These are phyloP conservation scores for Chimonanthus salicifolius DNA, from an alignment of 164 flowering plant species.

Conservation along the genomic window DNA sequence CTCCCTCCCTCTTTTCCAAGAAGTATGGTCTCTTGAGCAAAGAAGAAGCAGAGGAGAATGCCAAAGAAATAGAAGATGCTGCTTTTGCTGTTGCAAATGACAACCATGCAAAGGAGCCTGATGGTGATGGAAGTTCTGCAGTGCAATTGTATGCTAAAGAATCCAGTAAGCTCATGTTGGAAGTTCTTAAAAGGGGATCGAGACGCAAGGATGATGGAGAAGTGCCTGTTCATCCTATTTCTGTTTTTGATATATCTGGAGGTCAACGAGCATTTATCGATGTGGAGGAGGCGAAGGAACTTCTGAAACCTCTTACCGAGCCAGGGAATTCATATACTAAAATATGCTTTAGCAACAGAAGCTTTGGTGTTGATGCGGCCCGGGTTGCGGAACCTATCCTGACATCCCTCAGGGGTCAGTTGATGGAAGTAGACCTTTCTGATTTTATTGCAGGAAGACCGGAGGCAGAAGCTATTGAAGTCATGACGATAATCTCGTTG, in stretches of 20 bases:
- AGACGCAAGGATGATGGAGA: slow-evolving; percentile 22
- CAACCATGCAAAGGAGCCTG: slow-evolving; percentile 74
- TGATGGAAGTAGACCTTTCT: slow-evolving; percentile 78
- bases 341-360: slow-evolving; percentile 89
- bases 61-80: slow-evolving; percentile 60
- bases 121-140: slow-evolving; percentile 94
- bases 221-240: slow-evolving; percentile 16
- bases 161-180: slow-evolving; percentile 78
- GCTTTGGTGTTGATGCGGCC: slow-evolving; percentile 80
- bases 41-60: slow-evolving; percentile 75
- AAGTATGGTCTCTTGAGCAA: slow-evolving; percentile 54
- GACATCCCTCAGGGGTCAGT: slow-evolving; percentile 54
- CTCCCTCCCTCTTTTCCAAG: slow-evolving; percentile 61
- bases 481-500: slow-evolving; percentile 64
- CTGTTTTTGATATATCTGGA: slow-evolving; percentile 68
- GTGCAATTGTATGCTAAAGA: slow-evolving; percentile 92
- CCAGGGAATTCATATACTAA: slow-evolving; percentile 57
- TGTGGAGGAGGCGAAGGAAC: slow-evolving; percentile 68
- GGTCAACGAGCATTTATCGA: slow-evolving; percentile 69
- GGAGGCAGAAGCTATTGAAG: slow-evolving; percentile 80
- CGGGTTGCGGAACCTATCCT: slow-evolving; percentile 67
- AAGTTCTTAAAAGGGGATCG: slow-evolving; percentile 64
- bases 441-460: slow-evolving; percentile 91
- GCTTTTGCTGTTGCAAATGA: slow-evolving; percentile 71
- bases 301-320: slow-evolving; percentile 55